Evolutionary conservation across 2,329 filamentous ascomycete genomes (phyloP).

Genomic region (Raffaelea deltoideospora): DNA sequence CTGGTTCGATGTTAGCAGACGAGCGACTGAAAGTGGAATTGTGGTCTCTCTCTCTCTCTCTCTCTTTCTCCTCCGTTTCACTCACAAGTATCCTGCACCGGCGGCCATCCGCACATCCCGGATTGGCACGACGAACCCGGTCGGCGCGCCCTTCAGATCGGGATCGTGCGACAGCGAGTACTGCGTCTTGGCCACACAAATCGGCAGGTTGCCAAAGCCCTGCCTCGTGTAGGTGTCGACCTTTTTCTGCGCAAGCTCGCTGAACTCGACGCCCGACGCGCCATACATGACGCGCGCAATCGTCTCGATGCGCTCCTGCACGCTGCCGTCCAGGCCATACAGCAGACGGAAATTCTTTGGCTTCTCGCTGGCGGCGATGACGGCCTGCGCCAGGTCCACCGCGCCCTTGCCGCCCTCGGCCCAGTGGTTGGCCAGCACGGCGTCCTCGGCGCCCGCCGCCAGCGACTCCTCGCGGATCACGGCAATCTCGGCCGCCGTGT

Average conservation of each 20-base stretch:
- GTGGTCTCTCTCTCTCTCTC: too few species aligned
- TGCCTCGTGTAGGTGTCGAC: slow-evolving; percentile 88
- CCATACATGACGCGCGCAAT: slow-evolving; percentile 95
- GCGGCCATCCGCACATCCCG: slow-evolving; percentile 87
- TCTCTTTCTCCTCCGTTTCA: too few species aligned
- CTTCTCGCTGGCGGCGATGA: slow-evolving; percentile 70
- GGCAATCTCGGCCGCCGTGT: slow-evolving; percentile 81
- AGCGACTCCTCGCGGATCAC: slow-evolving; percentile 84
- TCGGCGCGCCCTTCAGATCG: slow-evolving; percentile 84
- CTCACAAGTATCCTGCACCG: slow-evolving; percentile 80
- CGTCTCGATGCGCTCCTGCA: slow-evolving; percentile 77
- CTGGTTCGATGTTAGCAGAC: slow-evolving; percentile 18
- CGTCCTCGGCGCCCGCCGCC: slow-evolving; percentile 83
- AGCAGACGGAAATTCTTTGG: slow-evolving; percentile 79
- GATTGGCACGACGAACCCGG: slow-evolving; percentile 88
- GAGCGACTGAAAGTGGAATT: background rate
- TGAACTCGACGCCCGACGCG: slow-evolving; percentile 78
- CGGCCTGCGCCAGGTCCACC: slow-evolving; percentile 71
- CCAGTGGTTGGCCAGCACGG: slow-evolving; percentile 92
- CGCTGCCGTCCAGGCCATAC: slow-evolving; percentile 58
- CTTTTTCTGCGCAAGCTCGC: slow-evolving; percentile 87
- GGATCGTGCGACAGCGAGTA: slow-evolving; percentile 93
- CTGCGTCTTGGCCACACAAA: slow-evolving; percentile 96
- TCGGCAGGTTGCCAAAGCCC: slow-evolving; percentile 82
- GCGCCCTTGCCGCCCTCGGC: slow-evolving; percentile 87